Evolutionary conservation across 2,329 filamentous ascomycete genomes (phyloP).

Genomic region (Colletotrichum incanum): DNA sequence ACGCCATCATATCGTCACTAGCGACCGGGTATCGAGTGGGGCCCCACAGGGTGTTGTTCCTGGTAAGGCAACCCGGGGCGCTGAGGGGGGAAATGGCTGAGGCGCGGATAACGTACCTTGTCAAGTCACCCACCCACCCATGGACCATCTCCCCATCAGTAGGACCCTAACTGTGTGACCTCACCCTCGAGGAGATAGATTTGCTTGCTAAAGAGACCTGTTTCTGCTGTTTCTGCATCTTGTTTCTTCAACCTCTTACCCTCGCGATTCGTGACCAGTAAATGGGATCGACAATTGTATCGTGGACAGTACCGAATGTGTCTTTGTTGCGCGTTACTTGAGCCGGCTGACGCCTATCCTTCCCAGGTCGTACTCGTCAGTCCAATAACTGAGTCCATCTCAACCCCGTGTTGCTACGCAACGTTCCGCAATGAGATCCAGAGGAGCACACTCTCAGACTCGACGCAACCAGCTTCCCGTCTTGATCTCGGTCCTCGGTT

Average conservation of each 20-base stretch:
- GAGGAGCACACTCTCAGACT: neutral
- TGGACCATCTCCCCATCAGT: neutral
- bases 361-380: neutral
- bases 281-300: neutral
- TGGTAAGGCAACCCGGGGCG: neutral
- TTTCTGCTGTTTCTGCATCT: neutral
- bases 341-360: neutral
- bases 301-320: neutral
- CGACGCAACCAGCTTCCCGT: slow-evolving; percentile 2
- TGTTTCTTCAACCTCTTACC: neutral
- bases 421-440: neutral
- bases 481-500: neutral
- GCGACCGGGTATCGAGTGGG: slow-evolving; percentile 17
- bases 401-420: neutral
- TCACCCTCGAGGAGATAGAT: neutral
- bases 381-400: neutral
- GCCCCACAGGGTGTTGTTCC: slow-evolving; percentile 14
- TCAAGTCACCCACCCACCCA: neutral
- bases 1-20: slow-evolving; percentile 39
- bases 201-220: neutral
- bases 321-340: neutral
- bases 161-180: slow-evolving; percentile 5
- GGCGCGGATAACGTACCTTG: neutral
- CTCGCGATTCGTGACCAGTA: neutral
- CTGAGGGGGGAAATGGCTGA: too few relatives aligned